Percentiles rank a stretch among this genome's conserved stretches.
These are phyloP conservation scores for Trichoderma erinaceum DNA, from an alignment of 495 filamentous ascomycete species.

Conservation along the genomic window DNA sequence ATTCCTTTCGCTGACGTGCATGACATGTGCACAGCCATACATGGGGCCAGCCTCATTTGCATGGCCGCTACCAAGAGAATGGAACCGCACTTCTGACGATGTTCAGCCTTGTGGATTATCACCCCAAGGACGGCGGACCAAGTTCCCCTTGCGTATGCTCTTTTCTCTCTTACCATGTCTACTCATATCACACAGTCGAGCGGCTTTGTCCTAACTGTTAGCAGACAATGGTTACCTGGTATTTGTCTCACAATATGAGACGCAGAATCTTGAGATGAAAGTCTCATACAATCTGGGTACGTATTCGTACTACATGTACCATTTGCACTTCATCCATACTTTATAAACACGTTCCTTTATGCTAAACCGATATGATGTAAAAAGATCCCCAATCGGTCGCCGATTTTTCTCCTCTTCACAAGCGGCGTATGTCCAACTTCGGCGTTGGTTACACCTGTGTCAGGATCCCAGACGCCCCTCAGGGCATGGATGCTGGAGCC, in stretches of 20 bases:
- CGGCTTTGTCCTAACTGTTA: not conserved
- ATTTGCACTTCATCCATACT: conserved; percentile 4
- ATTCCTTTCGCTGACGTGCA: no score
- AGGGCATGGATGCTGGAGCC: no score
- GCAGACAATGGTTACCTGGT: conserved; percentile 26
- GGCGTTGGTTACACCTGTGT: conserved; percentile 45
- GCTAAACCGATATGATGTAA: not conserved
- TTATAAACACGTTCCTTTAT: not conserved
- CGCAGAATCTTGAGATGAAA: conserved; percentile 9
- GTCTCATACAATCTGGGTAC: conserved; percentile 15
- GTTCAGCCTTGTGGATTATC: no score
- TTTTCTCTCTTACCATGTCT: not conserved
- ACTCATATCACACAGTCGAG: conserved; percentile 24
- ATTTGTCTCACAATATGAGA: conserved; percentile 28
- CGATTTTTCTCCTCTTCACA: conserved; percentile 23
- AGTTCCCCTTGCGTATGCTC: conserved; percentile 30
- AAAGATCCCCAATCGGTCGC: conserved; percentile 18
- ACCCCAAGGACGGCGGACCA: no score
- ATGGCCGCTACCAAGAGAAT: no score
- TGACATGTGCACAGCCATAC: no score
- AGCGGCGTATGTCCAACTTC: conserved; percentile 32
- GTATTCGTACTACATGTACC: not conserved
- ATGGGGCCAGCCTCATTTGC: no score
- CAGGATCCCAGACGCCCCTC: conserved; percentile 10
- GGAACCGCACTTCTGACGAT: no score